Base-by-base conservation (phyloP, 2,329 filamentous ascomycete genomes). In the Fusarium compactum region DNA sequence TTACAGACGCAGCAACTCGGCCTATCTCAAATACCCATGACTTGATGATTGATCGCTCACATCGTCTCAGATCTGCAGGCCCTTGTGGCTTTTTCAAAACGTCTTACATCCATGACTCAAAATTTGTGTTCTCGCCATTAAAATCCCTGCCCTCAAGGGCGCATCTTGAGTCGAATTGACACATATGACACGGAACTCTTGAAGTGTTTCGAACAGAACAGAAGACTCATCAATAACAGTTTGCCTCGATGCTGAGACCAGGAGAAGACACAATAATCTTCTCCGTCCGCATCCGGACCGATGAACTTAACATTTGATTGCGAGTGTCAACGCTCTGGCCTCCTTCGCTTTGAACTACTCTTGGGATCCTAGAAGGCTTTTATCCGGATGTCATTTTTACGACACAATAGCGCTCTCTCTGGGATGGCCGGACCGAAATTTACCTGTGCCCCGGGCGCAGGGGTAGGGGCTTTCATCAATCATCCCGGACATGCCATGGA, bases 371-470 rank as follows among this genome's bases (percentile, higher is more conserved):
- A 62, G 69, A 55, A 59, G 22, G 58, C 66, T 58, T 72, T 74
- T 75, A 72, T 62, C 70, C 61, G 70, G 59, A 24, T 65, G 54
- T 59, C 54, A 30, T 60, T 60, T 57, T 74, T 64, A 71, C 67
- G 24, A 53, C 69, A 68, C 62, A 71, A 68, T 60, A 44, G 51
- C 27, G 29, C 60, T 48, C 58, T 72, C 22, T n/a, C 53, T 64
- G 62, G 65, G 69, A 71, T 56, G 67, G 48, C 66, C 73, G 73
- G 70, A 65, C 71, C 67, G 73, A 75, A 68, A 58, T 60, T 60
- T 75, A 58, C 62, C 69, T 75, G 67, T 68, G 72, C 72, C 71
- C 69, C 73, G 57, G 70, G 57, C 56, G 59, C 65, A 73, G 56
- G 69, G 67, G 25, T 25, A 43, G 56, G 60, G 64, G 44, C 59